Base-by-base conservation (phyloP, 345 rosid species). In the Dovyalis caffra region DNA sequence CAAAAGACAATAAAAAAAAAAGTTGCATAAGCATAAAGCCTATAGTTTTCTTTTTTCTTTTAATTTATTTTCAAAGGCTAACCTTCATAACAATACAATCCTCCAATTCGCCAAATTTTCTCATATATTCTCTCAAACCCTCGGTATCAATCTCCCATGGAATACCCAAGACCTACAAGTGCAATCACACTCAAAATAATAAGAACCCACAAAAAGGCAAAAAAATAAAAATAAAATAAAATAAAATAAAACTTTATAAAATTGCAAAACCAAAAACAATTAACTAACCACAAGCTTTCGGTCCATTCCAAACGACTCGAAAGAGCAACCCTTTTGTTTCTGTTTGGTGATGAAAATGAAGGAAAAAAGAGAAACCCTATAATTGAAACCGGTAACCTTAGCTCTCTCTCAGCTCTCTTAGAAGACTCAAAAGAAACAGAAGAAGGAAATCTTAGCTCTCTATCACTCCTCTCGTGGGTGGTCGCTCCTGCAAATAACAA, bases 21-120 rank as follows among this genome's bases (percentile, higher is more conserved):
- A 6, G n/a, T n/a, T n/a, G n/a, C 60, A 56, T 49, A 49, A 6
- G 56, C 56, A 18, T 49, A 20, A 6, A 49, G 56, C 56, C n/a
- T 49, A 8, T 18, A 49, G 0, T 4, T 15, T 8, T 21, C 1
- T n/a, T 10, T 53, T 9, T n/a, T n/a, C n/a, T n/a, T n/a, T n/a
- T n/a, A n/a, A n/a, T n/a, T n/a, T n/a, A n/a, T n/a, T n/a, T n/a
- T n/a, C n/a, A 62, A 38, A 31, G 28, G 70, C 66, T 34, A 85
- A 93, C 99, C 97, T 95, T 95, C 98, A 93, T 93, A 71, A 95
- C 99, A 67, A 95, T 91, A 78, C 98, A 95, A 84, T 95, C 98
- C 82, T 93, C 98, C 83, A 95, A 84, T 6, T 93, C 98, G 40
- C 99, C 98, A 79, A 89, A 95, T 82, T 91, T 93, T 64, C 77